Percentiles rank a stretch among this genome's conserved stretches.
Conservation (phyloP, 495 filamentous ascomycete species). For the Penicillium tannophilum region DNA sequence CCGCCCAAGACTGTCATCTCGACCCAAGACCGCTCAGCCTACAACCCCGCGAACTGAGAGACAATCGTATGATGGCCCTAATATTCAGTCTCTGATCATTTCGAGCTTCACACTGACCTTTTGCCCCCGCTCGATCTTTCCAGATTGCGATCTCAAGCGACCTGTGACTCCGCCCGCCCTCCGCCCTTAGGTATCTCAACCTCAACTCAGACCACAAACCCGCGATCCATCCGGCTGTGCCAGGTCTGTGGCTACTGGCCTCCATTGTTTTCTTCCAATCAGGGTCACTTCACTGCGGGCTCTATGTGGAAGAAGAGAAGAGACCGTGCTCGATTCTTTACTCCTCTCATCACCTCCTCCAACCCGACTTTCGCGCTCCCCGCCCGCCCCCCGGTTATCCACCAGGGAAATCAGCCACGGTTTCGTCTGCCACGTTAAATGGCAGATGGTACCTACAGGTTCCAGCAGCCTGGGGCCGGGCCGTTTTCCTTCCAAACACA, state of each 20-base stretch:
- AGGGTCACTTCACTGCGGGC: conserved; percentile 43
- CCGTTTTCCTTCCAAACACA: conserved; percentile 62
- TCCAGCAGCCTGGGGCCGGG: conserved; percentile 70
- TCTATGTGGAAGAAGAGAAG: conserved; percentile 57
- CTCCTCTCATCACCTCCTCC: conserved; percentile 39
- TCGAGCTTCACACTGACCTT: conserved; percentile 19
- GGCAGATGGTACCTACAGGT: conserved; percentile 83
- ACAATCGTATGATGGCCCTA: conserved; percentile 24
- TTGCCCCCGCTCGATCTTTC: background rate
- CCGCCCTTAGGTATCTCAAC: conserved; percentile 34
- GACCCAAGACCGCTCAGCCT: conserved; percentile 24
- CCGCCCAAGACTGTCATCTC: conserved; percentile 39
- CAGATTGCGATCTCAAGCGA: conserved; percentile 8
- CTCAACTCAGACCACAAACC: conserved; percentile 20
- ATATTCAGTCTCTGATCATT: conserved; percentile 16
- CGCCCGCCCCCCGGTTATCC: conserved; percentile 27
- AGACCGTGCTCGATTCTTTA: conserved; percentile 49
- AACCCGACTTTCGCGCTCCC: conserved; percentile 23
- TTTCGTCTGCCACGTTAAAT: conserved; percentile 63
- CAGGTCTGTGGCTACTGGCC: conserved; percentile 15
- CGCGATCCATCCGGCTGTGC: conserved; percentile 12
- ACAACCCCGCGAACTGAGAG: conserved; percentile 9
- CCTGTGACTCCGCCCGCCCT: conserved; percentile 39
- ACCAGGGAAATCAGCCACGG: conserved; percentile 37
- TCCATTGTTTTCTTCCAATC: conserved; percentile 15